Evolutionary conservation across 2,329 filamentous ascomycete species (phyloP).

Genomic region (Sclerotinia spermophila): DNA sequence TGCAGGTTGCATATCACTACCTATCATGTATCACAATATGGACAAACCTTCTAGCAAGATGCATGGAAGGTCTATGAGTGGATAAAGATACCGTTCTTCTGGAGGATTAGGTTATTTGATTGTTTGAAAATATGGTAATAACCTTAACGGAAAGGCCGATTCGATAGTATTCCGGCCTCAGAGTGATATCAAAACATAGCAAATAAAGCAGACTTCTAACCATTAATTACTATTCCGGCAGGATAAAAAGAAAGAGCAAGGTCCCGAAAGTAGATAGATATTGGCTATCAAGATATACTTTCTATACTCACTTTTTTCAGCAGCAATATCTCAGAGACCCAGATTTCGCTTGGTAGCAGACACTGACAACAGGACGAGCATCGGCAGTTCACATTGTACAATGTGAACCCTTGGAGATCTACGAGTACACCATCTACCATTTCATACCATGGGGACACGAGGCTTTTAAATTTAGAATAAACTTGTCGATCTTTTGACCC

Average conservation of each 20-base stretch:
- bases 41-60: conserved; percentile 3
- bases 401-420: not conserved
- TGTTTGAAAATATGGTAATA: not conserved
- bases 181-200: not conserved
- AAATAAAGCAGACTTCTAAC: not conserved
- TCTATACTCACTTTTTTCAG: not conserved
- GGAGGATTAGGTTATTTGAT: not conserved
- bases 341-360: not conserved
- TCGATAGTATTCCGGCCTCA: not conserved
- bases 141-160: conserved; percentile 10
- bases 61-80: conserved; percentile 5
- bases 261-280: not conserved
- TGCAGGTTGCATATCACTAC: not conserved
- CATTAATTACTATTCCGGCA: not conserved
- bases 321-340: not conserved
- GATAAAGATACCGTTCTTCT: not conserved
- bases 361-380: not conserved
- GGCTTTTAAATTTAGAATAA: not conserved
- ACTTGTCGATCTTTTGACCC: not conserved
- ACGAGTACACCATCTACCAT: not conserved
- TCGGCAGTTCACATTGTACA: not conserved
- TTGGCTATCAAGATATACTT: not conserved
- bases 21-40: not conserved
- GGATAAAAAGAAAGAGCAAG: not conserved
- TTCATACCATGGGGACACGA: not conserved